These are phyloP conservation scores for Neurospora terricola DNA, from an alignment of 495 filamentous ascomycete species.

Conservation along the genomic window DNA sequence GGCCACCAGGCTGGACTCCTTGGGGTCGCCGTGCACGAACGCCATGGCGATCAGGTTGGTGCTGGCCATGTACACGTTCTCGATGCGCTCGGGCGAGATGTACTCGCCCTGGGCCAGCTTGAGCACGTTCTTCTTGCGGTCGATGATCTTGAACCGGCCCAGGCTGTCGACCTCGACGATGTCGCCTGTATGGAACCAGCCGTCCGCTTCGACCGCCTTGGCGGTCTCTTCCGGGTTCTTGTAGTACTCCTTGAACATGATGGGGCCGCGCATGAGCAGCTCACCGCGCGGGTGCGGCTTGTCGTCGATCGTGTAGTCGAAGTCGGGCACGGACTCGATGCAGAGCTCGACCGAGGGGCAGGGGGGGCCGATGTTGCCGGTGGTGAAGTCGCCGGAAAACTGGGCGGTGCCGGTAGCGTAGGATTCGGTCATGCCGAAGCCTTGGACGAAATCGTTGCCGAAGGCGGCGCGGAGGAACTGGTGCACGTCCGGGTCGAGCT, in stretches of 20 bases:
- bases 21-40: constrained; percentile 85
- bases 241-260: constrained; percentile 76
- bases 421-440: constrained; percentile 93
- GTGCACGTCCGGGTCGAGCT: constrained; percentile 78
- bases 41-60: constrained; percentile 65
- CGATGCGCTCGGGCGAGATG: constrained; percentile 91
- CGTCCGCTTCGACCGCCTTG: constrained; percentile 74
- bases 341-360: constrained; percentile 62
- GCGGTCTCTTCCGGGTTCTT: constrained; percentile 78
- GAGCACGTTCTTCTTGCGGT: constrained; percentile 95
- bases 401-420: constrained; percentile 73
- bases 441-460: constrained; percentile 72
- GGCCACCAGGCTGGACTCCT: constrained; percentile 73
- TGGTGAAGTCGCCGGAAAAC: constrained; percentile 52
- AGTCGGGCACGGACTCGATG: constrained; percentile 81
- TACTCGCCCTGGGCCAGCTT: constrained; percentile 98
- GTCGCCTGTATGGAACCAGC: constrained; percentile 96
- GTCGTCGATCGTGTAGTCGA: constrained; percentile 87
- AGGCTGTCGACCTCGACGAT: constrained; percentile 72
- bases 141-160: constrained; percentile 86
- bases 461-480: constrained; percentile 80
- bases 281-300: constrained; percentile 91
- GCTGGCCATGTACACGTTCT: constrained; percentile 83
- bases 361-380: constrained; percentile 75
- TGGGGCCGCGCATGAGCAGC: constrained; percentile 69